These are phyloP conservation scores for Pelargonium citronellum DNA, from an alignment of 441 rosid species.

Conservation along the genomic window DNA sequence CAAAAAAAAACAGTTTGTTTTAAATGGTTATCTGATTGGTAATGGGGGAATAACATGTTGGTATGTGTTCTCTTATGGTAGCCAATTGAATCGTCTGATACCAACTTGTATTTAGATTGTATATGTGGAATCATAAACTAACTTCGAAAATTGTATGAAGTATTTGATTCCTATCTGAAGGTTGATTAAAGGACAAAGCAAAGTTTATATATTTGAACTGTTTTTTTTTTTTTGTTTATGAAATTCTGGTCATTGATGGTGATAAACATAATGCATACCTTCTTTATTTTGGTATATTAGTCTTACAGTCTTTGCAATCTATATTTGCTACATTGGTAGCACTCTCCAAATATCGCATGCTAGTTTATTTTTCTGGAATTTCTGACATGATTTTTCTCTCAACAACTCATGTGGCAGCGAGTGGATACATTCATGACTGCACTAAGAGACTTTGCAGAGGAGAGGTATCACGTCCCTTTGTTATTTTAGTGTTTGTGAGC, in stretches of 20 bases:
- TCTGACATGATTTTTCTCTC: constrained; percentile 12
- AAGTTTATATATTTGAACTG: not conserved
- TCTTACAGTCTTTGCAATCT: too few species aligned
- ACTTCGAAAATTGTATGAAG: not conserved
- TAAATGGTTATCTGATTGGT: not conserved
- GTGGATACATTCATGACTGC: constrained; percentile 70
- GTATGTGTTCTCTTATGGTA: not conserved
- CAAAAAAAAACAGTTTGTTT: constrained; percentile 10
- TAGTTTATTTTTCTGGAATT: constrained; percentile 7
- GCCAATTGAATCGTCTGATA: not conserved
- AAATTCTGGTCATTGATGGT: not conserved
- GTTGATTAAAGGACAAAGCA: not conserved
- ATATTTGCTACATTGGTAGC: not conserved
- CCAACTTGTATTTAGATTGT: constrained; percentile 3
- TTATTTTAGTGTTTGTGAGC: constrained; percentile 12
- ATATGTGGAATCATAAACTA: not conserved
- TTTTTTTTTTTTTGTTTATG: not conserved
- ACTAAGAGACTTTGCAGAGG: constrained; percentile 79
- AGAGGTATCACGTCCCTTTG: constrained; percentile 49
- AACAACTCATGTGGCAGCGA: constrained; percentile 44
- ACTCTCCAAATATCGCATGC: constrained; percentile 10
- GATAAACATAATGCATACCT: not conserved
- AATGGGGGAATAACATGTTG: constrained; percentile 5
- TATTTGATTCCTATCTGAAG: constrained; percentile 2
- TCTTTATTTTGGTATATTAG: not conserved